Base-by-base conservation (phyloP, 495 filamentous ascomycete species). In the Penicillium taxi region DNA sequence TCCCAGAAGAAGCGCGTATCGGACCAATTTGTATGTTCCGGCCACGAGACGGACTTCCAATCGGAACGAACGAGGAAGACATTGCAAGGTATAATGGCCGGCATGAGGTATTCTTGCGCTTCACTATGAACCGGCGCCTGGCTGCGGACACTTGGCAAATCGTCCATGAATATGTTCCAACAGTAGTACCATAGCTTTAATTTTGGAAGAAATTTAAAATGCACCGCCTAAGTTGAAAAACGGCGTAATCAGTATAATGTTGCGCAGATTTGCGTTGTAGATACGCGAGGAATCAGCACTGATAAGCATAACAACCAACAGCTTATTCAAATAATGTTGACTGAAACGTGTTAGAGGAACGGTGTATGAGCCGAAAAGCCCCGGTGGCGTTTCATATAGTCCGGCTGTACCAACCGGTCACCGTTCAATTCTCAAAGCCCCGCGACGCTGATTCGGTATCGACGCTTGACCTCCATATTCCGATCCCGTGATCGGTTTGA, bases 401-500 rank as follows among this genome's bases (percentile, higher is more conserved):
- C 42, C 46, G 50, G 50, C n/a, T 34, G 18, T 14, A 2, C 12
- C 19, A 34, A 12, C 50, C 50, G 50, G 36, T 29, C 25, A 30
- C 45, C 49, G 48, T 32, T 12, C 16, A 23, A 26, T 36, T 17
- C 12, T 11, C 2, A 8, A 18, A 26, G 34, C 24, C 24, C 2
- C 24, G 2, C 15, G 9, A 32, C 6, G 16, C 6, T 32, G 18
- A 20, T 32, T 32, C 30, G 30, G 9, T 20, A n/a, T n/a, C n/a
- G n/a, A n/a, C n/a, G 17, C 18, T 30, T 16, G 27, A 16, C 13
- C 7, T 9, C 27, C 13, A 16, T 13, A 16, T 44, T 20, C 52
- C 52, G 52, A 33, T 55, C 52, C 31, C 42, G 52, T 55, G 52
- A 55, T 46, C 52, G 52, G 52, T 21, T 27, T 3, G 11, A 26